Evolutionary conservation across 345 rosid genomes (phyloP).

Genomic region (Eucalyptus pauciflora): DNA sequence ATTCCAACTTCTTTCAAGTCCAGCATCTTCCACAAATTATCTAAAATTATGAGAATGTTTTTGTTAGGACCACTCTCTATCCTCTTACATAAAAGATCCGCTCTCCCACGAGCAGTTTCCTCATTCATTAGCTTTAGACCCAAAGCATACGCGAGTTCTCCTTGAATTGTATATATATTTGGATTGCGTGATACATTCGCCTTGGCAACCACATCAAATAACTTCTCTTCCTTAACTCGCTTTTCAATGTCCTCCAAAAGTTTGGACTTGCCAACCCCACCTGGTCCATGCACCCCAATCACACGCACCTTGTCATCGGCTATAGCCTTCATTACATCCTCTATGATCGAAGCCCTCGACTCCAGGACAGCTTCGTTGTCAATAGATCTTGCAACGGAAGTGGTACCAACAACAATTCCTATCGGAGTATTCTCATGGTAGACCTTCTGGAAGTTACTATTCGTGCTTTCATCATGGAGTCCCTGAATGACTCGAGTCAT

Average conservation of each 20-base stretch:
- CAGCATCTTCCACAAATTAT: slow-evolving; percentile 6
- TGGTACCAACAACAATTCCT: background rate
- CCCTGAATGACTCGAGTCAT: background rate
- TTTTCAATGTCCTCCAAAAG: background rate
- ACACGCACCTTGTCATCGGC: fast-evolving
- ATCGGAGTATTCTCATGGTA: fast-evolving
- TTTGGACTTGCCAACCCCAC: background rate
- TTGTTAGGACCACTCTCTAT: background rate
- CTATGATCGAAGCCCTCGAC: fast-evolving
- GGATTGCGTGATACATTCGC: background rate
- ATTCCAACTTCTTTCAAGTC: slow-evolving; percentile 7
- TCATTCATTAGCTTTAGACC: background rate
- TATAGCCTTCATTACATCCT: background rate
- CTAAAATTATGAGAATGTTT: slow-evolving; percentile 15
- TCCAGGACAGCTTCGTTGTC: background rate
- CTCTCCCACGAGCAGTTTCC: background rate
- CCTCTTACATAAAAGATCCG: background rate
- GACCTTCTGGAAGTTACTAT: background rate
- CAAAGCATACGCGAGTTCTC: fast-evolving
- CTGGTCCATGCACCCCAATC: background rate
- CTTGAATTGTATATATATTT: background rate
- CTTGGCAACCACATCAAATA: fast-evolving
- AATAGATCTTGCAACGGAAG: fast-evolving
- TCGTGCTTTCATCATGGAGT: fast-evolving
- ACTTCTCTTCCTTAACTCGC: fast-evolving